Percentiles rank a stretch among this genome's conserved stretches.
phyloP scores from a whole-genome alignment of 805 yeast genomes.

The Yarrowia hollandica region DNA sequence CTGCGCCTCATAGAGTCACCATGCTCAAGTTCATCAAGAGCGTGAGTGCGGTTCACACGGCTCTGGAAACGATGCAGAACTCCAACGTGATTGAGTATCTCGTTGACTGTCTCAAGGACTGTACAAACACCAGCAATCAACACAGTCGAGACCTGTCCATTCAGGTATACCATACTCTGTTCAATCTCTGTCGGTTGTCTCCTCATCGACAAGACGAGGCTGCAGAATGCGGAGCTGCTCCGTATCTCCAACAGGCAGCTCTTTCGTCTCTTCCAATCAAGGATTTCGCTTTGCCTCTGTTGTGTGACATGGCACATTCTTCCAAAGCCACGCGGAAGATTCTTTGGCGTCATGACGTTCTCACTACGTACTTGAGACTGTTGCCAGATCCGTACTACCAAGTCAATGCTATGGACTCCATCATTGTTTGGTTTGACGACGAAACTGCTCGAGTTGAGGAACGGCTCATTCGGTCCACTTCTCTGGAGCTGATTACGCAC shows the following conservation, averaged over 20 bases:
- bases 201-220: conserved; percentile 49
- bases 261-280: conserved; percentile 48
- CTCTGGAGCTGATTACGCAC: conserved; percentile 26
- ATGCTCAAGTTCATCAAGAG: conserved; percentile 49
- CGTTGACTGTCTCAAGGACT: conserved; percentile 40
- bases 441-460: conserved; percentile 35
- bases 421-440: conserved; percentile 43
- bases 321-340: conserved; percentile 44
- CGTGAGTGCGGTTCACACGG: conserved; percentile 38
- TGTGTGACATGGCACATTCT: conserved; percentile 55
- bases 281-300: conserved; percentile 54
- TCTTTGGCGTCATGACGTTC: conserved; percentile 45
- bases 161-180: conserved; percentile 50
- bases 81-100: conserved; percentile 49
- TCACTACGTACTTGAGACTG: conserved; percentile 45
- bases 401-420: conserved; percentile 54
- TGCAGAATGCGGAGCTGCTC: conserved; percentile 50
- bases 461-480: conserved; percentile 20
- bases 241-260: conserved; percentile 47
- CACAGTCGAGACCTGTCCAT: conserved; percentile 47
- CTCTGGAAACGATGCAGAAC: conserved; percentile 38
- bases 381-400: conserved; percentile 59
- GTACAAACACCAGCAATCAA: conserved; percentile 28
- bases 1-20: conserved; percentile 42
- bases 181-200: conserved; percentile 54